Percentiles rank a stretch among this genome's conserved stretches.
Conservation (phyloP, 768 basidiomycete genomes). For the Xerocomus brunneocitrinus region DNA sequence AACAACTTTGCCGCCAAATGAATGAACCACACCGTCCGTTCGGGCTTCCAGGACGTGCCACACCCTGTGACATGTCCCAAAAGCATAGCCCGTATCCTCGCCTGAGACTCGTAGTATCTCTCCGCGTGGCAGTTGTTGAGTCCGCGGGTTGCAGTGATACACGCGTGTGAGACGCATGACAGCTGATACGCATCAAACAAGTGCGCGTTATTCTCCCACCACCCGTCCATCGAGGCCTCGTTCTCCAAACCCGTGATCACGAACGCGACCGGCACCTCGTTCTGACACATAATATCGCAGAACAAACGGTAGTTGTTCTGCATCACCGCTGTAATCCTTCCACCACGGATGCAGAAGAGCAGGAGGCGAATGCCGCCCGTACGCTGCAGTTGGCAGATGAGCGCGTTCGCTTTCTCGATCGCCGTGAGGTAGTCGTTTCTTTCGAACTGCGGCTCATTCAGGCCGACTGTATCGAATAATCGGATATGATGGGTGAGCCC, state of each 20-base stretch:
- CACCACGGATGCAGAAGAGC: slow-evolving; percentile 32
- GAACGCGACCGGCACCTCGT: slow-evolving; percentile 29
- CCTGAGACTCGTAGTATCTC: slow-evolving; percentile 33
- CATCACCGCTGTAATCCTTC: slow-evolving; percentile 27
- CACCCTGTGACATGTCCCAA: slow-evolving; percentile 13
- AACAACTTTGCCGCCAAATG: slow-evolving; percentile 18
- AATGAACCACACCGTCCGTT: slow-evolving; percentile 23
- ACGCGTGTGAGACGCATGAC: slow-evolving; percentile 32
- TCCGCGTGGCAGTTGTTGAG: slow-evolving; percentile 17
- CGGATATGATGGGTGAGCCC: slow-evolving; percentile 19
- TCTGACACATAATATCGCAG: slow-evolving; percentile 28
- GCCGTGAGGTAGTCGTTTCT: slow-evolving; percentile 26
- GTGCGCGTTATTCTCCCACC: slow-evolving; percentile 32
- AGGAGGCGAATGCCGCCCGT: slow-evolving; percentile 31
- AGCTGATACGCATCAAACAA: slow-evolving; percentile 26
- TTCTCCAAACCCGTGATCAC: slow-evolving; percentile 33
- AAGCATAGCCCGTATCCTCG: slow-evolving; percentile 20
- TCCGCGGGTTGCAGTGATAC: slow-evolving; percentile 35
- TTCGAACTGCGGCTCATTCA: slow-evolving; percentile 25
- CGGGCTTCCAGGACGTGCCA: slow-evolving; percentile 18
- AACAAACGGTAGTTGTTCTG: slow-evolving; percentile 32
- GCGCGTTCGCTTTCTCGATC: slow-evolving; percentile 29
- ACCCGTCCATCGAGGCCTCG: slow-evolving; percentile 29
- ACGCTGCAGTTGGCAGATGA: slow-evolving; percentile 32
- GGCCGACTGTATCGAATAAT: slow-evolving; percentile 34